These are phyloP conservation scores for Penicillium sclerotigenum DNA, from an alignment of 2,329 filamentous ascomycete species.

Conservation along the genomic window DNA sequence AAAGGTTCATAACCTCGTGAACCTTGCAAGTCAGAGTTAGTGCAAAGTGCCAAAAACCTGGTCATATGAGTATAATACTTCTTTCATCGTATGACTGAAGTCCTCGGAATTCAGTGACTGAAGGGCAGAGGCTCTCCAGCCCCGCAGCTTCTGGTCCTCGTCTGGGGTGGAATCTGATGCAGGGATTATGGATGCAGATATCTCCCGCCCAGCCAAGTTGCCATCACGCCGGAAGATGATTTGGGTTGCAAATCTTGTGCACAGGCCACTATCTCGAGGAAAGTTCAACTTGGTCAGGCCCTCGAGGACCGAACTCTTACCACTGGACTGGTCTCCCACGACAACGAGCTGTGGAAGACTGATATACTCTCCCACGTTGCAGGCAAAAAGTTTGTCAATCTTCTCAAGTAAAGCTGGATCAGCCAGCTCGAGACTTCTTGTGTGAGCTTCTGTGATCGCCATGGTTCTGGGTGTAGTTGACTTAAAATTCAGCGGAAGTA, in stretches of 20 bases:
- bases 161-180: conserved; percentile 22
- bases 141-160: conserved; percentile 17
- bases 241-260: conserved; percentile 48
- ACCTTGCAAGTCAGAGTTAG: conserved; percentile 13
- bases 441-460: not conserved
- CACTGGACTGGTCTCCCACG: conserved; percentile 42
- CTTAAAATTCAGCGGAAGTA: not conserved
- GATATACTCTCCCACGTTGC: conserved; percentile 35
- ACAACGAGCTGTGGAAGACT: conserved; percentile 38
- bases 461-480: not conserved
- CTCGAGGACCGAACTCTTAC: conserved; percentile 36
- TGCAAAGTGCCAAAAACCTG: not conserved
- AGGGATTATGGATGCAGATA: conserved; percentile 40
- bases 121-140: conserved; percentile 18
- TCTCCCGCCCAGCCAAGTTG: conserved; percentile 6
- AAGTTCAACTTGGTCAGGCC: conserved; percentile 39
- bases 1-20: conserved; percentile 25
- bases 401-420: conserved; percentile 31
- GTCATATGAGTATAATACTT: conserved; percentile 19
- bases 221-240: conserved; percentile 42
- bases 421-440: not conserved
- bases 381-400: conserved; percentile 38
- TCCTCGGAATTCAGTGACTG: not conserved
- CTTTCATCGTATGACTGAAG: conserved; percentile 25
- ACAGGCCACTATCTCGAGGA: conserved; percentile 39